These are phyloP conservation scores for Ceriops tagal DNA, from an alignment of 345 rosid species.

Conservation along the genomic window DNA sequence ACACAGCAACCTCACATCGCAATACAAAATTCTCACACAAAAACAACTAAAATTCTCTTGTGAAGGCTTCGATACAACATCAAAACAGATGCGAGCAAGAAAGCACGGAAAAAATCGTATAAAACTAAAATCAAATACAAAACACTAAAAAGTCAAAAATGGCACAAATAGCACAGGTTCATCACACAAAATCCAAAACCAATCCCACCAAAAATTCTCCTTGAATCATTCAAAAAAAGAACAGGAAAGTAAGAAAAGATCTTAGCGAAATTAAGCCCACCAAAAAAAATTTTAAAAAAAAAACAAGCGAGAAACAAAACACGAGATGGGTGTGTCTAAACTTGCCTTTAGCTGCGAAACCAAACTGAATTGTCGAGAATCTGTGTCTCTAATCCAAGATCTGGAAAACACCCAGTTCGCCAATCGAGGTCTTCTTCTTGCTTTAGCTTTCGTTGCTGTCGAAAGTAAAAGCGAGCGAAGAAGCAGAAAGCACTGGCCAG, in stretches of 20 bases:
- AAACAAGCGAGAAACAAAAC: neutral
- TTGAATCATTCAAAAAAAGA: conserved; percentile 3
- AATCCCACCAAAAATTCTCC: conserved; percentile 19
- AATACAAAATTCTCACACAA: conserved; percentile 19
- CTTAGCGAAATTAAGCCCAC: neutral
- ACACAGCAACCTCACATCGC: conserved; percentile 29
- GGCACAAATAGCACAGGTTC: conserved; percentile 3
- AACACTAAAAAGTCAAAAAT: conserved; percentile 6
- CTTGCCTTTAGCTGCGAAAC: conserved; percentile 27
- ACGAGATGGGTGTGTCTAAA: conserved; percentile 11
- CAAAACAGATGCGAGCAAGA: too few relatives aligned
- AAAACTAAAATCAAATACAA: neutral
- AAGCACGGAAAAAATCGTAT: neutral
- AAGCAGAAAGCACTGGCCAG: neutral
- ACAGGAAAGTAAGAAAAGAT: conserved; percentile 12
- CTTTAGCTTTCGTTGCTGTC: neutral
- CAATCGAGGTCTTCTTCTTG: neutral
- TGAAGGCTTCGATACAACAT: neutral
- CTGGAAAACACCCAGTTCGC: conserved; percentile 15
- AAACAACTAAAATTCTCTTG: neutral
- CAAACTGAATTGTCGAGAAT: conserved; percentile 6
- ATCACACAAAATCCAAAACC: neutral
- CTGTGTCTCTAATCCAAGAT: conserved; percentile 30
- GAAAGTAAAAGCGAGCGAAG: conserved; percentile 14
- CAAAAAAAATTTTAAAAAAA: conserved; percentile 10